phyloP scores from a whole-genome alignment of 768 basidiomycete species.

The Pleurotus eryngii region DNA sequence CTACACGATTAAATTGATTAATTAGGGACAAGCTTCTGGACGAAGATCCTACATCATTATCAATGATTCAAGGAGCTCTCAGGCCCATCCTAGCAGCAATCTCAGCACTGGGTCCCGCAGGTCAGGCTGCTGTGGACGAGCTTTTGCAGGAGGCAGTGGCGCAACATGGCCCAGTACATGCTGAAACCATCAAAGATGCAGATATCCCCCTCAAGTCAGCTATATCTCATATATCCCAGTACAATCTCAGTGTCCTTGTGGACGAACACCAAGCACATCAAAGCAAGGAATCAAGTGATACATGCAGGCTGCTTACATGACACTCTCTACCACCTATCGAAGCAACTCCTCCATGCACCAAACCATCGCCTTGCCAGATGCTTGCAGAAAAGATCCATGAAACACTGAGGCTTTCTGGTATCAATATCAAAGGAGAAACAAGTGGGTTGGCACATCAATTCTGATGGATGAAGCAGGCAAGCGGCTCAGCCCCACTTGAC shows the following conservation, averaged over 20 bases:
- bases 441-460: background rate
- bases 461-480: background rate
- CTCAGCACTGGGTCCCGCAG: background rate
- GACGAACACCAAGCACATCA: conserved; percentile 12
- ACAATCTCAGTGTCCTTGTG: conserved; percentile 9
- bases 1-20: background rate
- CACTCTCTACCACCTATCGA: too few relatives aligned
- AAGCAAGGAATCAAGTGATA: conserved; percentile 15
- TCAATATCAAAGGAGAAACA: background rate
- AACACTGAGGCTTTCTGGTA: background rate
- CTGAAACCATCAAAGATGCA: background rate
- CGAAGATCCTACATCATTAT: background rate
- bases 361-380: background rate
- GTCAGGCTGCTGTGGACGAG: background rate
- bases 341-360: background rate
- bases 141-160: background rate
- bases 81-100: background rate
- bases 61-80: background rate
- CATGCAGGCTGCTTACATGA: background rate
- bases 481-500: background rate
- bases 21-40: background rate
- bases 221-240: background rate
- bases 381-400: background rate
- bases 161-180: background rate
- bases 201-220: background rate